Evolutionary conservation across 2,329 filamentous ascomycete species (phyloP).

Genomic region (Hymenoscyphus albidus): DNA sequence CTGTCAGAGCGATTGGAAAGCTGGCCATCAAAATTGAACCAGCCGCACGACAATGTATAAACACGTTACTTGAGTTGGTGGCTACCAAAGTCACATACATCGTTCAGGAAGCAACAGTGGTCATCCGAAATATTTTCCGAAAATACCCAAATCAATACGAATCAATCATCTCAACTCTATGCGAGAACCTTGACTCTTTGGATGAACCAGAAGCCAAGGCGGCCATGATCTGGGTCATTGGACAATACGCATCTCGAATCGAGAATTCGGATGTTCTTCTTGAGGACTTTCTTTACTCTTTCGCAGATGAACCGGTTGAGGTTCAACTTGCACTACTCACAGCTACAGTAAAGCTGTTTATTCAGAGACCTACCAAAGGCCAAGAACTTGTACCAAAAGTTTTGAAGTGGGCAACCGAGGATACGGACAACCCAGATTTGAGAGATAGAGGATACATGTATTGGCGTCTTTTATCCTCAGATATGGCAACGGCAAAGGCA

Average conservation of each 20-base stretch:
- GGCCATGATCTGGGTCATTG: conserved; percentile 99
- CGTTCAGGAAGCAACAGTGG: conserved; percentile 96
- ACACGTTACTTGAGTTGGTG: conserved; percentile 85
- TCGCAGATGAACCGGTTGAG: conserved; percentile 90
- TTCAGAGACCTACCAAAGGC: conserved; percentile 91
- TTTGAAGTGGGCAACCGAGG: conserved; percentile 96
- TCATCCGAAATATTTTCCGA: conserved; percentile 98
- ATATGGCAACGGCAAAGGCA: conserved; percentile 78
- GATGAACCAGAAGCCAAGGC: conserved; percentile 98
- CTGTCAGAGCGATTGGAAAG: conserved; percentile 95
- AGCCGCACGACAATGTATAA: conserved; percentile 85
- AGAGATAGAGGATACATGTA: conserved; percentile 98
- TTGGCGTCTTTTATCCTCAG: conserved; percentile 91
- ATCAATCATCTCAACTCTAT: conserved; percentile 91
- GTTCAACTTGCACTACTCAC: conserved; percentile 93
- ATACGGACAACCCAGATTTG: conserved; percentile 97
- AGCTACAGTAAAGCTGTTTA: conserved; percentile 96
- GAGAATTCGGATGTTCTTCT: conserved; percentile 93
- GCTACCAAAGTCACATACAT: conserved; percentile 99
- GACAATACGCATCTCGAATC: conserved; percentile 94
- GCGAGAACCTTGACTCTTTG: conserved; percentile 91
- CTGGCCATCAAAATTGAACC: conserved; percentile 98
- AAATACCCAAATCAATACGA: conserved; percentile 99
- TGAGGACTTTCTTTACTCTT: conserved; percentile 92
- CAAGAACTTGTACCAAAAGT: conserved; percentile 92